Percentiles rank a stretch among this genome's conserved stretches.
Evolutionary conservation across 2,329 filamentous ascomycete species (phyloP).

Genomic region (Colletotrichum australisinense): DNA sequence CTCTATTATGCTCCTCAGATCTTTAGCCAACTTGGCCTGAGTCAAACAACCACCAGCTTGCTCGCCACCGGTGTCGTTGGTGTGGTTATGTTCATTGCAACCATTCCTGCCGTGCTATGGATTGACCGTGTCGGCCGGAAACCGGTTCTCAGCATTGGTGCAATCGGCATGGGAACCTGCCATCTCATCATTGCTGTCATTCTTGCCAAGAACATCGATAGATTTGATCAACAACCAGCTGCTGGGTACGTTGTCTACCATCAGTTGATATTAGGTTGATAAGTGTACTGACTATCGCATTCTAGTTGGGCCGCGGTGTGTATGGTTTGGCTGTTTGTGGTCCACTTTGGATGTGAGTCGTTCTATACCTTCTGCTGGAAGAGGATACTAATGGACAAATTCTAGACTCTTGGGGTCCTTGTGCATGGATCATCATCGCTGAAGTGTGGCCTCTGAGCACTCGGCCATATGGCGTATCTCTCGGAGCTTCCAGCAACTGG

Average conservation of each 20-base stretch:
- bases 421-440: conserved; percentile 79
- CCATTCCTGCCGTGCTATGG: conserved; percentile 74
- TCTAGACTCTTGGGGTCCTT: conserved; percentile 77
- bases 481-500: conserved; percentile 75
- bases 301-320: conserved; percentile 69
- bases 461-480: conserved; percentile 76
- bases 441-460: conserved; percentile 81
- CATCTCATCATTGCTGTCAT: conserved; percentile 80
- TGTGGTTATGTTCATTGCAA: conserved; percentile 74
- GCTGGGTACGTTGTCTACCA: conserved; percentile 55
- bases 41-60: conserved; percentile 61
- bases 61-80: conserved; percentile 79
- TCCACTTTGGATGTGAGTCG: conserved; percentile 73
- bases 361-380: conserved; percentile 70
- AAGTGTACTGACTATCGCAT: not conserved
- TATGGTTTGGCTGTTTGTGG: conserved; percentile 81
- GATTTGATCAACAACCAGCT: conserved; percentile 63
- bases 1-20: conserved; percentile 79
- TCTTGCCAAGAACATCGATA: conserved; percentile 70
- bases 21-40: conserved; percentile 74
- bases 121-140: conserved; percentile 74
- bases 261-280: not conserved
- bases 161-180: conserved; percentile 75
- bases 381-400: not conserved
- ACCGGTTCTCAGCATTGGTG: conserved; percentile 71